Conservation (phyloP, 768 basidiomycete genomes). For the Kwoniella bestiolae region DNA sequence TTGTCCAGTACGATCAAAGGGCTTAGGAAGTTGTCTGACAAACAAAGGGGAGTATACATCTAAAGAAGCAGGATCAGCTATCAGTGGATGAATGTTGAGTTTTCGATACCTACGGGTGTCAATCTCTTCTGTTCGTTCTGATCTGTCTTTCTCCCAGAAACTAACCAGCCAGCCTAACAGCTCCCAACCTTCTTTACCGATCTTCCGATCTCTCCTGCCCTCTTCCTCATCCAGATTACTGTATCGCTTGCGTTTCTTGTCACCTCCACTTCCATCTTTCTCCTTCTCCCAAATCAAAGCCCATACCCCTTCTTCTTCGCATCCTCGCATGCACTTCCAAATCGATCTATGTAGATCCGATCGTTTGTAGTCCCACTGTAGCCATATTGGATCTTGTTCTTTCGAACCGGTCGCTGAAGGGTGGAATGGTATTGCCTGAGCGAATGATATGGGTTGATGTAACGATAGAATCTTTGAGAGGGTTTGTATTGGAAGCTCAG, state of each 20-base stretch:
- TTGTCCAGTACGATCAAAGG: conserved; percentile 13
- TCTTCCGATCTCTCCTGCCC: conserved; percentile 11
- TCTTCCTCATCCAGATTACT: conserved; percentile 28
- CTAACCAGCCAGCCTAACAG: conserved; percentile 32
- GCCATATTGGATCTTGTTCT: conserved; percentile 11
- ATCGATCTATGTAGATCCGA: conserved; percentile 13
- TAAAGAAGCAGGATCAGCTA: background rate
- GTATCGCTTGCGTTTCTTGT: conserved; percentile 17
- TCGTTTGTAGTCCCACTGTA: conserved; percentile 19
- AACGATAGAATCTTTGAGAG: conserved; percentile 19
- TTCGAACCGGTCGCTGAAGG: background rate
- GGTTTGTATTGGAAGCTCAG: conserved; percentile 4
- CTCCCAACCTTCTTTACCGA: conserved; percentile 30
- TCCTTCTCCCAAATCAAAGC: conserved; percentile 24
- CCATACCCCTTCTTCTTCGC: conserved; percentile 30
- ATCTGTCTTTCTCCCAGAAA: conserved; percentile 38
- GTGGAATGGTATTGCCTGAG: conserved; percentile 18
- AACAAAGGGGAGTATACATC: conserved; percentile 30
- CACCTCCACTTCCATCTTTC: too few species aligned
- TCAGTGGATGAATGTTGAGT: too few species aligned
- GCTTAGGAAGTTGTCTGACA: conserved; percentile 35
- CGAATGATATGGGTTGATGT: conserved; percentile 21
- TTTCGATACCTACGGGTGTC: too few species aligned
- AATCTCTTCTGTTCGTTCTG: background rate
- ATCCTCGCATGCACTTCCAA: conserved; percentile 12